Base-by-base conservation (phyloP, 2,329 filamentous ascomycete species). In the Xylaria multiplex region DNA sequence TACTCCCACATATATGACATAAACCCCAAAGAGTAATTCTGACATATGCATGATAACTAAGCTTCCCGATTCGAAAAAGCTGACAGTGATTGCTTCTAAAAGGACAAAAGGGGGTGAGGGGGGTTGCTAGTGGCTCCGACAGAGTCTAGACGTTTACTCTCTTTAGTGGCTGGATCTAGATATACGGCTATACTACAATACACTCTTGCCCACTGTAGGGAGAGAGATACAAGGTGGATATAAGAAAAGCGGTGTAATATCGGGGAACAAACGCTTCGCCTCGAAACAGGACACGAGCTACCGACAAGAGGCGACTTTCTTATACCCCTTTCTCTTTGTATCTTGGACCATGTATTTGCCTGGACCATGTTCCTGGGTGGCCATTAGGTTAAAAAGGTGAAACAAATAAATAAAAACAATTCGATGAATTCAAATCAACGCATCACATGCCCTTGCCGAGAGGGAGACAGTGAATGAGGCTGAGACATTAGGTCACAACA, bases 381-480 rank as follows among this genome's bases (percentile, higher is more conserved):
- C 19, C 11, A 5, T 40, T 40, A 14, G 11, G 1, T 3, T 4
- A 14, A 14, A 40, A 40, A 13, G 37, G 13, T 14, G 5, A 40
- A 14, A 14, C 13, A 22, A 22, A 35, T 42, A n/a, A 7, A 2
- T 7, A n/a, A 30, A 30, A 16, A 24, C 30, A 48, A 49, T 30
- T 42, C 27, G 27, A 27, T 5, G 27, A 14, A 35, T 5, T n/a
- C 5, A 3, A 40, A 40, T 40, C 11, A 40, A 40, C 37, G 22
- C 27, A 13, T 40, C n/a, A 24, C 27, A 27, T 27, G 6, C 19
- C 37, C 32, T 53, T 3, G 7, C 19, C 13, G 16, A 24, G 14
- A 5, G 6, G 19, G 55, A 30, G n/a, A 37, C n/a, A 22, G 11
- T 11, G 19, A 64, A 22, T 22, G 14, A 66, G 48, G 32, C 59